These are phyloP conservation scores for Neonectria coccinea DNA, from an alignment of 2,329 filamentous ascomycete genomes.

Conservation along the genomic window DNA sequence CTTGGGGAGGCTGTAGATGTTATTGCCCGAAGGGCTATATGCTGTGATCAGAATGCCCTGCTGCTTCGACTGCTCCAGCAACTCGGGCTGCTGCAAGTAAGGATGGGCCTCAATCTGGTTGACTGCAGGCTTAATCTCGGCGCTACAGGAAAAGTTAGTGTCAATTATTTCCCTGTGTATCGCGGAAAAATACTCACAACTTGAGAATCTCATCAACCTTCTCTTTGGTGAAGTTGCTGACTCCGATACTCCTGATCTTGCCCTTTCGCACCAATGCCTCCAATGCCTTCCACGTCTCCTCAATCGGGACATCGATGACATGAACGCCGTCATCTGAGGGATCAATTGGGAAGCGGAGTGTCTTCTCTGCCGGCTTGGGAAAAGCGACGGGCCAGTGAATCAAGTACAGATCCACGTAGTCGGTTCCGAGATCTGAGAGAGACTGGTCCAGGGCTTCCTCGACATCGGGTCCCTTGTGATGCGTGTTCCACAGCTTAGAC, in stretches of 20 bases:
- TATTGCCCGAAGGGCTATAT: slow-evolving; percentile 74
- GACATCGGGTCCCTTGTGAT: slow-evolving; percentile 59
- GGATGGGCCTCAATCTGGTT: slow-evolving; percentile 59
- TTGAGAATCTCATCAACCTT: slow-evolving; percentile 53
- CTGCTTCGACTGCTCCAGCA: slow-evolving; percentile 58
- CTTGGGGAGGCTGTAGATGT: slow-evolving; percentile 56
- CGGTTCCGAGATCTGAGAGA: slow-evolving; percentile 59
- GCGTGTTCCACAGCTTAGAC: slow-evolving; percentile 70
- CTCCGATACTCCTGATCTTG: slow-evolving; percentile 59
- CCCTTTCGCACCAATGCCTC: slow-evolving; percentile 53
- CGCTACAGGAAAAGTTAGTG: slow-evolving; percentile 49
- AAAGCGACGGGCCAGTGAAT: slow-evolving; percentile 62
- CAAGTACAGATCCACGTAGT: slow-evolving; percentile 64
- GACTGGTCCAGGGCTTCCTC: slow-evolving; percentile 59
- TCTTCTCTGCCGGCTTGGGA: slow-evolving; percentile 54
- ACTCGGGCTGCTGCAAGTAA: slow-evolving; percentile 69
- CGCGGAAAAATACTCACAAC: slow-evolving; percentile 1
- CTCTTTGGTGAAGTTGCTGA: slow-evolving; percentile 62
- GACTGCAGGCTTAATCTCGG: slow-evolving; percentile 61
- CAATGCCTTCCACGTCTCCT: slow-evolving; percentile 67
- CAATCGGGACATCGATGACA: slow-evolving; percentile 44
- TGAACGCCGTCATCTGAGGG: slow-evolving; percentile 56
- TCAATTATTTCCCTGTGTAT: background rate
- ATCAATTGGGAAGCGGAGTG: slow-evolving; percentile 51
- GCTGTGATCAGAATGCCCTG: slow-evolving; percentile 71